Percentiles rank a stretch among this genome's conserved stretches.
phyloP scores from a whole-genome alignment of 495 filamentous ascomycete genomes.

The Talaromyces nanjingensis region DNA sequence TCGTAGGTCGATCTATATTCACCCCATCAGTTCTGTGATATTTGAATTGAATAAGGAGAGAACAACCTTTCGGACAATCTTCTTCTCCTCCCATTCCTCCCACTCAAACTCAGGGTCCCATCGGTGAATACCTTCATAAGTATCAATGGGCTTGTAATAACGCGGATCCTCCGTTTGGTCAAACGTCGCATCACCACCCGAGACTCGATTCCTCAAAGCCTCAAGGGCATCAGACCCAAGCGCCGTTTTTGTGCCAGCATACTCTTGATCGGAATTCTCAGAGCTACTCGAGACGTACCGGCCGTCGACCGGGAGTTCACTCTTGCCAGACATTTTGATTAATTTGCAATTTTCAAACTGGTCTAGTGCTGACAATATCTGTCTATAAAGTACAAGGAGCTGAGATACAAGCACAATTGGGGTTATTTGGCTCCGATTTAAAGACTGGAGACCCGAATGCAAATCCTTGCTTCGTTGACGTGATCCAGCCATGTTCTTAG shows the following conservation, averaged over 20 bases:
- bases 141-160: constrained; percentile 52
- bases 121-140: constrained; percentile 65
- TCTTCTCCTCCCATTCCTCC: constrained; percentile 62
- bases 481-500: constrained; percentile 1
- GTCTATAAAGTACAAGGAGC: not conserved
- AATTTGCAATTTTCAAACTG: not conserved
- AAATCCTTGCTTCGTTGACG: not conserved
- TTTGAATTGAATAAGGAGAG: not conserved
- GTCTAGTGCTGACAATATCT: not conserved
- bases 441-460: not conserved
- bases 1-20: constrained; percentile 42
- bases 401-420: not conserved
- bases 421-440: not conserved
- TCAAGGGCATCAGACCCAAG: not conserved
- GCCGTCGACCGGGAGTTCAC: not conserved
- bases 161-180: constrained; percentile 34
- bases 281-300: not conserved
- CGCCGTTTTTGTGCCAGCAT: constrained; percentile 13
- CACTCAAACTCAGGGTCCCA: constrained; percentile 70
- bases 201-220: not conserved
- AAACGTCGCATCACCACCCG: constrained; percentile 23
- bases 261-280: not conserved
- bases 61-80: constrained; percentile 55
- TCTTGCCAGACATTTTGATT: not conserved
- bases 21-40: not conserved